phyloP scores from a whole-genome alignment of 2,329 filamentous ascomycete species.

The Calonectria ilicicola region DNA sequence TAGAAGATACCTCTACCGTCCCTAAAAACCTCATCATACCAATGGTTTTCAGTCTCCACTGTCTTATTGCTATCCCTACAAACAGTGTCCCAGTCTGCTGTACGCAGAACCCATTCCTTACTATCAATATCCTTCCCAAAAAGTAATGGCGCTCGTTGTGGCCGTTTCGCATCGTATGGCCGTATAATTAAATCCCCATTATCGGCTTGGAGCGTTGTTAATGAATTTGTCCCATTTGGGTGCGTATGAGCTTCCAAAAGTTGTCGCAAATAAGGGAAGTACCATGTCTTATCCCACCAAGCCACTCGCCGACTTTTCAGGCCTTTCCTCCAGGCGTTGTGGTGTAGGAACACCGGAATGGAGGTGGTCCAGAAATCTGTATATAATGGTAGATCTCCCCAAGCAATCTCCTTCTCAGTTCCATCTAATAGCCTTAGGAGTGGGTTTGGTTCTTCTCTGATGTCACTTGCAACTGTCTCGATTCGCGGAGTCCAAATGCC shows the following conservation, averaged over 20 bases:
- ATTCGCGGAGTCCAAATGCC: conserved; percentile 42
- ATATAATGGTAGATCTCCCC: conserved; percentile 38
- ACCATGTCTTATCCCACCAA: conserved; percentile 44
- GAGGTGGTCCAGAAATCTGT: conserved; percentile 40
- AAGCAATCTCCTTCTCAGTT: conserved; percentile 1
- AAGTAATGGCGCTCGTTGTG: conserved; percentile 26
- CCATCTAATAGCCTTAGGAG: conserved; percentile 18
- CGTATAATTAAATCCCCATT: conserved; percentile 26
- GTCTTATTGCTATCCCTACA: conserved; percentile 30
- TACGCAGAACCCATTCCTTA: conserved; percentile 31
- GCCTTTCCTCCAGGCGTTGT: conserved; percentile 42
- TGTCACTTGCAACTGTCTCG: conserved; percentile 35
- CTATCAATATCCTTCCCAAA: conserved; percentile 37
- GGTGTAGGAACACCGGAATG: conserved; percentile 39
- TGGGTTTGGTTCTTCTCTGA: conserved; percentile 28
- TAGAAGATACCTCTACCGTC: conserved; percentile 29
- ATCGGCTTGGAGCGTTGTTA: conserved; percentile 28
- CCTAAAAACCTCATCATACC: conserved; percentile 41
- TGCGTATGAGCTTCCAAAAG: conserved; percentile 34
- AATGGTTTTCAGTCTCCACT: conserved; percentile 22
- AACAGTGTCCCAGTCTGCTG: conserved; percentile 36
- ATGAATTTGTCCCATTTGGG: conserved; percentile 18
- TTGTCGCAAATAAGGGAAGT: conserved; percentile 38
- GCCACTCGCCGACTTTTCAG: conserved; percentile 35
- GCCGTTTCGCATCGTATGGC: conserved; percentile 27